Conservation (phyloP, 768 basidiomycete genomes). For the Xerocomellus intermedius region DNA sequence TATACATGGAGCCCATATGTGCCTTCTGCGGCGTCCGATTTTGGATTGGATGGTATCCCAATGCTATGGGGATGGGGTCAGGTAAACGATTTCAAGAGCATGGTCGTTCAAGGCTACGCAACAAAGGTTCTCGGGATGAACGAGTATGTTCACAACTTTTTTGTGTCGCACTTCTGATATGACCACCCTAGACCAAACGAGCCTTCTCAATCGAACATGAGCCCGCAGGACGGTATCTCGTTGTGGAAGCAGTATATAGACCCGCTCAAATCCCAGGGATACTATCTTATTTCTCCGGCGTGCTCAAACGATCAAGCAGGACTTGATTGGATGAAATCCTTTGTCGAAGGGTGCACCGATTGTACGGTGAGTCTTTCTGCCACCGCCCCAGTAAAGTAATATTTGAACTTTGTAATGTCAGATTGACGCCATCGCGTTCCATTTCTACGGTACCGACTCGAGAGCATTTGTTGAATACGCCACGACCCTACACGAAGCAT, state of each 20-base stretch:
- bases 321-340: conserved; percentile 62
- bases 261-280: conserved; percentile 58
- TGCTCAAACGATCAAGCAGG: conserved; percentile 64
- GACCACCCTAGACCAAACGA: conserved; percentile 60
- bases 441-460: conserved; percentile 65
- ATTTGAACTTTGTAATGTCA: conserved; percentile 25
- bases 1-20: conserved; percentile 69
- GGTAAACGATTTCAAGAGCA: conserved; percentile 43
- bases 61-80: conserved; percentile 74
- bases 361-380: conserved; percentile 46
- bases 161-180: conserved; percentile 1
- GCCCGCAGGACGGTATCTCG: conserved; percentile 46
- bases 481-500: conserved; percentile 45
- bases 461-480: conserved; percentile 54
- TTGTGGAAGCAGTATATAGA: conserved; percentile 68
- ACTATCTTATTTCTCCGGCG: conserved; percentile 65
- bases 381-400: neutral
- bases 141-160: conserved; percentile 52
- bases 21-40: conserved; percentile 38
- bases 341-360: conserved; percentile 49
- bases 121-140: conserved; percentile 66
- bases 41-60: conserved; percentile 57
- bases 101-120: conserved; percentile 53
- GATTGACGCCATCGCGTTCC: conserved; percentile 63
- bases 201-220: conserved; percentile 60